Evolutionary conservation across 768 basidiomycete genomes (phyloP).

Genomic region (Lactifluus pinguis): DNA sequence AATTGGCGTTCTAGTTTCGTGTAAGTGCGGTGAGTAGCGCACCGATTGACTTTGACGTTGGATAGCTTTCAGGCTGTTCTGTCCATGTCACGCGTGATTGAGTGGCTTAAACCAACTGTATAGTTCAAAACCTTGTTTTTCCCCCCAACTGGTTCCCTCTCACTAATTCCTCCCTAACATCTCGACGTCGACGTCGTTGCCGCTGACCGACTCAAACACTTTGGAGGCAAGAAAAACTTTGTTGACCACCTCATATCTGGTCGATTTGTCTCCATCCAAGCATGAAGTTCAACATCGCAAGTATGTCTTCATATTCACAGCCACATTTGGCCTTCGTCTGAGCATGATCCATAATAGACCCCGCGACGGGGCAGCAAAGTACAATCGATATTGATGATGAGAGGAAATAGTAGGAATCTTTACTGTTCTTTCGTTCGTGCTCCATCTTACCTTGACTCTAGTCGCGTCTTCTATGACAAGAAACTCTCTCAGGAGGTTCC

Average conservation of each 20-base stretch:
- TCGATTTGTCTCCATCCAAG: slow-evolving; percentile 26
- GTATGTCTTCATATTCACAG: slow-evolving; percentile 38
- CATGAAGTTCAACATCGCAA: slow-evolving; percentile 98
- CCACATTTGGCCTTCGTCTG: not conserved
- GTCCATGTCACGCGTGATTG: slow-evolving; percentile 29
- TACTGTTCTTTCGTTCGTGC: not conserved
- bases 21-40: slow-evolving; percentile 18
- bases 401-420: slow-evolving; percentile 54
- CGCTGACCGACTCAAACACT: slow-evolving; percentile 34
- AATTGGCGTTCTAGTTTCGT: not conserved
- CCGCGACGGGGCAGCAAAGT: slow-evolving; percentile 97
- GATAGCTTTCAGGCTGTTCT: slow-evolving; percentile 16
- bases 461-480: slow-evolving; percentile 96
- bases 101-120: slow-evolving; percentile 41
- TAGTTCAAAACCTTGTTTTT: slow-evolving; percentile 50
- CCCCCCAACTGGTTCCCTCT: slow-evolving; percentile 16
- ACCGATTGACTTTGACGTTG: slow-evolving; percentile 38
- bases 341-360: slow-evolving; percentile 43
- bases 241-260: not conserved
- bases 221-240: not conserved
- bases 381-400: slow-evolving; percentile 91
- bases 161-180: not conserved
- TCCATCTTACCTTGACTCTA: slow-evolving; percentile 26
- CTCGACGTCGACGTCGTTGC: slow-evolving; percentile 31
- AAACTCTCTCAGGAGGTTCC: slow-evolving; percentile 93